A percentile compares a stretch with the other conserved stretches of the same genome.
These are phyloP conservation scores for Pseudocercospora cruenta DNA, from an alignment of 2,329 filamentous ascomycete genomes.

Conservation along the genomic window DNA sequence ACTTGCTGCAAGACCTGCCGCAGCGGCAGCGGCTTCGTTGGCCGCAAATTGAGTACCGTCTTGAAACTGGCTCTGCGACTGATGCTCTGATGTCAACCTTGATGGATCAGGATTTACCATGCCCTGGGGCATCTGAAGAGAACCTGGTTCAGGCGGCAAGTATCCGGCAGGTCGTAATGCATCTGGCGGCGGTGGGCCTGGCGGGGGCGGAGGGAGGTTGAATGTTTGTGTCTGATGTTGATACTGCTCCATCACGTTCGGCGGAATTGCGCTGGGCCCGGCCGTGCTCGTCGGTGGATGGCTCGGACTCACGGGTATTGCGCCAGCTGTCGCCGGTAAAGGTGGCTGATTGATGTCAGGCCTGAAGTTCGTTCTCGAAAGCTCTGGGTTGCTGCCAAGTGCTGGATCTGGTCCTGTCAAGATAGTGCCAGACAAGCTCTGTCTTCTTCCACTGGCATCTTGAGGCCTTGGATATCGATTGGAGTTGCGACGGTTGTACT, in stretches of 20 bases:
- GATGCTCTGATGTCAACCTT: constrained; percentile 37
- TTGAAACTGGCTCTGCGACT: constrained; percentile 21
- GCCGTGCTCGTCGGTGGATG: constrained; percentile 15
- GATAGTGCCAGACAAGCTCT: constrained; percentile 37
- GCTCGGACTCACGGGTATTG: constrained; percentile 20
- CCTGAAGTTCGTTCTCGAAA: constrained; percentile 43
- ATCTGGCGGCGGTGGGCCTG: constrained; percentile 39
- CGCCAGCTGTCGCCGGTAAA: constrained; percentile 38
- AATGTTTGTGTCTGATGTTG: constrained; percentile 23
- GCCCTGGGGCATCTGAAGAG: constrained; percentile 43
- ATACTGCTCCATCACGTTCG: constrained; percentile 7
- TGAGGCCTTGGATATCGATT: constrained; percentile 35
- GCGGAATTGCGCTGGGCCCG: constrained; percentile 15
- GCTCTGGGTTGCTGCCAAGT: constrained; percentile 49
- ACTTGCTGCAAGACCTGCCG: constrained; percentile 31
- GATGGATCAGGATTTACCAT: constrained; percentile 44
- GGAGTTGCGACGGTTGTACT: constrained; percentile 40
- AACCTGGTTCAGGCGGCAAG: constrained; percentile 31
- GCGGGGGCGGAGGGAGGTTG: constrained; percentile 37
- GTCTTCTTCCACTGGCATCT: constrained; percentile 33
- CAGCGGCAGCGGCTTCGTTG: constrained; percentile 25
- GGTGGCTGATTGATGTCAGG: constrained; percentile 39
- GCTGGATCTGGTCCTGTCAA: constrained; percentile 43
- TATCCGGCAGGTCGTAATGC: constrained; percentile 27
- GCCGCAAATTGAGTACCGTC: constrained; percentile 22